Conservation (phyloP, 2,329 filamentous ascomycete species). For the Xylariaceae sp. region DNA sequence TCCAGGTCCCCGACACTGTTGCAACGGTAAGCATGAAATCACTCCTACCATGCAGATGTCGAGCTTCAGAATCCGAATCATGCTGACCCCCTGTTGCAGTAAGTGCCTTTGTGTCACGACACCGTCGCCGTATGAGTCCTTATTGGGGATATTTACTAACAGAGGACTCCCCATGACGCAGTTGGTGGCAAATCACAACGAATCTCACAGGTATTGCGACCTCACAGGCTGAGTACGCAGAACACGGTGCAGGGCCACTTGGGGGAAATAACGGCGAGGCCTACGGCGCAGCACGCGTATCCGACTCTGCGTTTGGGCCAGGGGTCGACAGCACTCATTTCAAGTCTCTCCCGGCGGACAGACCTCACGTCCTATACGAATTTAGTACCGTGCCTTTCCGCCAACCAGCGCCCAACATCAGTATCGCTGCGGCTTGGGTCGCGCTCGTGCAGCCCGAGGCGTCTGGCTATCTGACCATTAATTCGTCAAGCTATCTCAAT, state of each 20-base stretch:
- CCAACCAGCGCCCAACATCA: constrained; percentile 38
- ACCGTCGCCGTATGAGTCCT: no score
- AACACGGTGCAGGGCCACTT: constrained; percentile 14
- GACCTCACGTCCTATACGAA: constrained; percentile 15
- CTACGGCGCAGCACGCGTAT: constrained; percentile 13
- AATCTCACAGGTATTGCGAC: constrained; percentile 7
- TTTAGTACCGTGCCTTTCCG: constrained; percentile 30
- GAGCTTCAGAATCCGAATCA: no score
- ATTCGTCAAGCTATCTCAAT: constrained; percentile 48
- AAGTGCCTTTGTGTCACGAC: no score
- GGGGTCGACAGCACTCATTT: constrained; percentile 11
- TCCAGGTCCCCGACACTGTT: constrained; percentile 11
- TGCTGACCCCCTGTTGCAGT: no score
- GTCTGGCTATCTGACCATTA: constrained; percentile 36
- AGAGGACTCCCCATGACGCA: no score
- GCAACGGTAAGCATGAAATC: no score
- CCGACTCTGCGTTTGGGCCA: constrained; percentile 14
- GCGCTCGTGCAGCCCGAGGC: constrained; percentile 21
- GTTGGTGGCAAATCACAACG: constrained; percentile 3
- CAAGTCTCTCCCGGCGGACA: constrained; percentile 14
- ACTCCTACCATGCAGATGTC: no score
- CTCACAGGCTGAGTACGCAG: constrained; percentile 12
- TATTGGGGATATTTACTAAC: no score
- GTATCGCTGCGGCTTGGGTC: constrained; percentile 36
- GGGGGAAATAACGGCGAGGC: background rate